Evolutionary conservation across 176 grass and related monocot genomes (phyloP), one percentile per base, ranked within the genome.

Genomic region (Eremochloa ophiuroides): DNA sequence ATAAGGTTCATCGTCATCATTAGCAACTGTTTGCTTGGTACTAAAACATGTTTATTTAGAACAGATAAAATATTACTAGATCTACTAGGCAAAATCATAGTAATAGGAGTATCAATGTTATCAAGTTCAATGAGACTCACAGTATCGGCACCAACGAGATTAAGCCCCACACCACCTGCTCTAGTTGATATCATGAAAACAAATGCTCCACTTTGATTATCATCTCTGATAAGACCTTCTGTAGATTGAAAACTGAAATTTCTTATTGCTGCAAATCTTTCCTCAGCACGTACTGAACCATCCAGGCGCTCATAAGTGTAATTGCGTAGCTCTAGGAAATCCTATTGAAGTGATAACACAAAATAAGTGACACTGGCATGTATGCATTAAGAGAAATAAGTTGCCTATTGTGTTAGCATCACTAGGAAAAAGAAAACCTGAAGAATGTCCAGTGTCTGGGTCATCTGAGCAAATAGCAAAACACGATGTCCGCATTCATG

Each of bases 101-200:
- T 31, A 69, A 67, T 59, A 62, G 59, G 12, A 74, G 20, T 75
- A 78, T 53, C 79, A 80, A 87, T 62, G 71, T 44, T 38, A 62
- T 65, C 51, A 76, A 71, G 25, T 76, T 75, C 53, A 92, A 80
- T 31, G 38, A 89, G 15, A 94, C 95, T 94, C 77, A 98, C 95
- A 87, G 95, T 98, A 85, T 98, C 95, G n/a, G 95, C 92, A 40
- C 90, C 92, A 42, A 94, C 86, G 77, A 98, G 95, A 91, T 98
- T 98, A 82, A 98, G 95, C 74, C 95, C 95, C 74, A 94, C 92
- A 78, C 92, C 92, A 42, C 95, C 95, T 47, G 95, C 95, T 85
- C 95, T 91, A 81, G 95, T 98, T 66, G 95, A 98, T 85, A 98
- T 93, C 95, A 98, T 94, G 80, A 98, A 98, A 80, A 98, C 61